These are phyloP conservation scores for Pinus tabuliformis DNA, from an alignment of 75 land plant genomes.

Conservation along the genomic window DNA sequence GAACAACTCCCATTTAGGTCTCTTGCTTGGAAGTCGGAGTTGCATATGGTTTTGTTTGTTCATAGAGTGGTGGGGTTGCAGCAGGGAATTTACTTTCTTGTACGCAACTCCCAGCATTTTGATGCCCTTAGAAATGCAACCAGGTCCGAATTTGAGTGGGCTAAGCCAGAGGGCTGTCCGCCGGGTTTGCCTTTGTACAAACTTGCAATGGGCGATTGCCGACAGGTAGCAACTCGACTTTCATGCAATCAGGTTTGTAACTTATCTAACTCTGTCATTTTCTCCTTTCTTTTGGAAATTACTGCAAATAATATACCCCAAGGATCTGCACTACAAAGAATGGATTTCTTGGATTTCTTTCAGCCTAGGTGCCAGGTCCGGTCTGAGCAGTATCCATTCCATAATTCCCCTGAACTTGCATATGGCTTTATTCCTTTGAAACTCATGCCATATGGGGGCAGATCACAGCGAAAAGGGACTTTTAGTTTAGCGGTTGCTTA, in stretches of 20 bases:
- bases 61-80: conserved; percentile 74
- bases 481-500: too few species aligned
- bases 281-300: not conserved
- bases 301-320: too few species aligned
- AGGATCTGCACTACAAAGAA: too few species aligned
- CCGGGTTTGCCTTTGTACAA: conserved; percentile 69
- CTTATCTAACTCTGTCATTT: not conserved
- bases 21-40: conserved; percentile 80
- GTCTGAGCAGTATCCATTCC: too few species aligned
- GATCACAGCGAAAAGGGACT: too few species aligned
- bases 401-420: too few species aligned
- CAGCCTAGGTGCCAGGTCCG: too few species aligned
- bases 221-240: conserved; percentile 50
- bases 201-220: conserved; percentile 60
- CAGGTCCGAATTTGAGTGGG: conserved; percentile 72
- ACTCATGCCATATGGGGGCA: too few species aligned
- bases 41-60: conserved; percentile 84
- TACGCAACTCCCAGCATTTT: conserved; percentile 76
- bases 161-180: conserved; percentile 85
- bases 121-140: conserved; percentile 43
- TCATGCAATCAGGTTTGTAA: conserved; percentile 89
- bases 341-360: too few species aligned
- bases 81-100: conserved; percentile 80
- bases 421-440: too few species aligned
- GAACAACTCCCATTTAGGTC: conserved; percentile 71